Evolutionary conservation across 2,329 filamentous ascomycete species (phyloP).

Genomic region (Nectriaceae sp.): DNA sequence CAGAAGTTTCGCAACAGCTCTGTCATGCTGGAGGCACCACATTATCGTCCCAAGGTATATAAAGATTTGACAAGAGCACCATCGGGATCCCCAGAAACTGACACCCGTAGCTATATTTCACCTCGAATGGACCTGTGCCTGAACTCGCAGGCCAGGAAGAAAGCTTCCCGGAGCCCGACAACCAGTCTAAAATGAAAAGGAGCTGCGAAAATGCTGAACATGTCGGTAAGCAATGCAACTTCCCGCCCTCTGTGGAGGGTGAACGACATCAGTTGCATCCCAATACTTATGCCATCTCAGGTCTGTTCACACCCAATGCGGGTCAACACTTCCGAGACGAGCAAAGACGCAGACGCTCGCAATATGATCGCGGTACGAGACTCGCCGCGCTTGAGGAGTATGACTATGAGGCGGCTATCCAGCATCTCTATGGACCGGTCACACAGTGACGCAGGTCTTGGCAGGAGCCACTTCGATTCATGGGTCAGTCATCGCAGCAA

Average conservation of each 20-base stretch:
- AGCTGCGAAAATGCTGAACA: conserved; percentile 86
- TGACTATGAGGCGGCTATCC: conserved; percentile 50
- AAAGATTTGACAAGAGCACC: too few relatives aligned
- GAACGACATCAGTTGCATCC: too few relatives aligned
- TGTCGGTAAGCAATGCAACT: conserved; percentile 61
- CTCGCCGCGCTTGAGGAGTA: conserved; percentile 68
- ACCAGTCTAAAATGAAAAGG: conserved; percentile 82
- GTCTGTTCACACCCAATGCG: conserved; percentile 78
- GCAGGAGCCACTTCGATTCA: conserved; percentile 18
- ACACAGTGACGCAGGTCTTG: conserved; percentile 14
- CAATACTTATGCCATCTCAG: conserved; percentile 49
- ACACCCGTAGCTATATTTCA: conserved; percentile 51
- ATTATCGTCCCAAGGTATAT: conserved; percentile 80
- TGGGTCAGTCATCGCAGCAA: conserved; percentile 16
- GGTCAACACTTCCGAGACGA: conserved; percentile 73
- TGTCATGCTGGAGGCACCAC: conserved; percentile 83
- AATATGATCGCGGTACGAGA: conserved; percentile 80
- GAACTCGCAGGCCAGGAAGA: conserved; percentile 70
- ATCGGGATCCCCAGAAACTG: background rate
- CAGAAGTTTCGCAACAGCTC: conserved; percentile 97
- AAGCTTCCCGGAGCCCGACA: conserved; percentile 76
- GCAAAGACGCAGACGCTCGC: conserved; percentile 73
- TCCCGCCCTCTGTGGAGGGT: background rate
- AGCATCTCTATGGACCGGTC: conserved; percentile 36
- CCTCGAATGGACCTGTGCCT: conserved; percentile 47